Evolutionary conservation across 148 eudicot genomes (phyloP), one percentile per base, ranked within the genome.

Genomic region (Pharnaceum exiguum): DNA sequence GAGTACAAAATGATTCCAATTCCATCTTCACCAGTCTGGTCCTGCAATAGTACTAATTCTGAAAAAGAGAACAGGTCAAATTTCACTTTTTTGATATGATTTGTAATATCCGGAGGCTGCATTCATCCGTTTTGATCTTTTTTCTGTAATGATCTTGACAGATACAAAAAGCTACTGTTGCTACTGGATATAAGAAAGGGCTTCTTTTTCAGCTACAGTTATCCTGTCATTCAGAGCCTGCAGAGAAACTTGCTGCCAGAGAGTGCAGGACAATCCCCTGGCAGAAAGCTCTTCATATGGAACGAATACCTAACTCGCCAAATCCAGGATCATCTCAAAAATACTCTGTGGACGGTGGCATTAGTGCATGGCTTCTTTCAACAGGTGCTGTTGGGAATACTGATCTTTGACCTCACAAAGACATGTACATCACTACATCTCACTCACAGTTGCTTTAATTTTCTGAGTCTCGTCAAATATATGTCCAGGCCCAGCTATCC

Each of bases 171-270:
- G 82, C 96, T 89, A 48, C 75, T 93, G 4, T 53, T 76, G 68
- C 37, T 76, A 15, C 77, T 93, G 76, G 96, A 93, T 72, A 78
- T 93, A 16, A 89, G 81, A 26, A 85, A 80, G 75, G 89, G 82
- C 75, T 89, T 83, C 82, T 86, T 62, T 61, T 93, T 85, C 73
- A 93, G 99, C 82, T 93, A 84, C 68, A 79, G 91, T 5, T 93
- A 93, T 67, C 82, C 79, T 55, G 58, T 89, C 59, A 89, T 89
- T 96, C 82, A 70, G 50, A 79, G 83, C 66, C 77, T 93, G 66
- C 91, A 93, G 42, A 82, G 77, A 70, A 93, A 93, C 68, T 23
- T 82, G 51, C 55, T 69, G 67, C 68, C 66, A 60, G 72, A 65
- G 27, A 73, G 80, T 65, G 33, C 75, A 62, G 76, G 71, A 57